Percentiles rank a stretch among this genome's conserved stretches.
These are phyloP conservation scores for Polygonum aviculare DNA, from an alignment of 148 eudicot genomes.

Conservation along the genomic window DNA sequence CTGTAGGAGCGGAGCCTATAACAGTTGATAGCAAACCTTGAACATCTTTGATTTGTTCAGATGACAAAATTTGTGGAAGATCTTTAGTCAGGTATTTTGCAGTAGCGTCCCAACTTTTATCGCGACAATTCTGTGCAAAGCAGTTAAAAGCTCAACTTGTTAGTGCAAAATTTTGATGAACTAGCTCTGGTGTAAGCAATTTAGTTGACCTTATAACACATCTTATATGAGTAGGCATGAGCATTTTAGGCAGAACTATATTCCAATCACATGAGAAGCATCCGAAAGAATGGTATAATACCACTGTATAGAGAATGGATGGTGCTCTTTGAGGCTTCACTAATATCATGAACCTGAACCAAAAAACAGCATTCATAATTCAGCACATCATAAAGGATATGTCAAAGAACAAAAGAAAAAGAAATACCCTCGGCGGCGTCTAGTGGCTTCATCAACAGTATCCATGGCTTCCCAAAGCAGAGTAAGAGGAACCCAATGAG, in stretches of 20 bases:
- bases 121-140: constrained; percentile 67
- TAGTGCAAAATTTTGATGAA: not conserved
- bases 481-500: constrained; percentile 85
- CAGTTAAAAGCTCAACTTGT: not conserved
- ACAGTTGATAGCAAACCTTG: constrained; percentile 44
- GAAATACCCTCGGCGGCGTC: constrained; percentile 62
- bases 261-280: not conserved
- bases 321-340: constrained; percentile 66
- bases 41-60: constrained; percentile 42
- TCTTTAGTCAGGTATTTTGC: constrained; percentile 79
- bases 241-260: too few relatives aligned
- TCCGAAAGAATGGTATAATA: constrained; percentile 17
- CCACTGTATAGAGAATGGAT: constrained; percentile 81
- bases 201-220: not conserved
- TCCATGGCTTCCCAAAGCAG: constrained; percentile 95
- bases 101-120: constrained; percentile 63
- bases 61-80: constrained; percentile 51
- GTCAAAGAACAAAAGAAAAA: not conserved
- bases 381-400: not conserved
- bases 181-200: not conserved
- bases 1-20: constrained; percentile 59
- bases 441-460: constrained; percentile 58
- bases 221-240: too few relatives aligned
- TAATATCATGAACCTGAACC: constrained; percentile 64
- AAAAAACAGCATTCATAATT: not conserved